Conservation (phyloP, 164 flowering plant genomes). For the Magnolia kwangsiensis region DNA sequence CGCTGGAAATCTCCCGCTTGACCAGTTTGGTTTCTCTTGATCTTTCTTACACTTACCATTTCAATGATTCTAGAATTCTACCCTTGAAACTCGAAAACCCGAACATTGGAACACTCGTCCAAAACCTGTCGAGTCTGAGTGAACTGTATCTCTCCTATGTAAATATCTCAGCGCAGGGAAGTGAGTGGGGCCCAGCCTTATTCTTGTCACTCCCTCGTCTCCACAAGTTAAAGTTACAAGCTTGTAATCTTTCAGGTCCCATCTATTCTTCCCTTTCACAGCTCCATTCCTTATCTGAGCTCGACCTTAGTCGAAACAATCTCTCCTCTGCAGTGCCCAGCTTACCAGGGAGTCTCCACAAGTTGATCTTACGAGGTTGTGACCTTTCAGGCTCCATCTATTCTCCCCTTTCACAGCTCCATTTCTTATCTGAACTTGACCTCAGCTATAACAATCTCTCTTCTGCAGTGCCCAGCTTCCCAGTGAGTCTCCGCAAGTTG, state of each 20-base stretch:
- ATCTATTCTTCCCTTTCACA: neutral
- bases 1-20: slow-evolving; percentile 28
- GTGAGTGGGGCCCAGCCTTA: neutral
- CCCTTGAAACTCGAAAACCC: neutral
- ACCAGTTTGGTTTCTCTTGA: slow-evolving; percentile 22
- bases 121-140: neutral
- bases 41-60: neutral
- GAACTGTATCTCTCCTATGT: neutral
- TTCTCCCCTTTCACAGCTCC: no score
- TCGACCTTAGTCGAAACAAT: neutral
- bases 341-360: no score
- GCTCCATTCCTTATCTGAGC: neutral
- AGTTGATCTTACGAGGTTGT: no score
- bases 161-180: no score
- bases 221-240: neutral
- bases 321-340: neutral
- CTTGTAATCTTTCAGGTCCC: neutral
- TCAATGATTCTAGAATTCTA: neutral
- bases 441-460: no score
- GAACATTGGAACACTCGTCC: neutral
- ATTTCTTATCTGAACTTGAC: no score
- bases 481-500: no score
- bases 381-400: no score
- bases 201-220: neutral
- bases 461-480: no score